These are phyloP conservation scores for Usnea hakonensis DNA, from an alignment of 495 filamentous ascomycete genomes.

Conservation along the genomic window DNA sequence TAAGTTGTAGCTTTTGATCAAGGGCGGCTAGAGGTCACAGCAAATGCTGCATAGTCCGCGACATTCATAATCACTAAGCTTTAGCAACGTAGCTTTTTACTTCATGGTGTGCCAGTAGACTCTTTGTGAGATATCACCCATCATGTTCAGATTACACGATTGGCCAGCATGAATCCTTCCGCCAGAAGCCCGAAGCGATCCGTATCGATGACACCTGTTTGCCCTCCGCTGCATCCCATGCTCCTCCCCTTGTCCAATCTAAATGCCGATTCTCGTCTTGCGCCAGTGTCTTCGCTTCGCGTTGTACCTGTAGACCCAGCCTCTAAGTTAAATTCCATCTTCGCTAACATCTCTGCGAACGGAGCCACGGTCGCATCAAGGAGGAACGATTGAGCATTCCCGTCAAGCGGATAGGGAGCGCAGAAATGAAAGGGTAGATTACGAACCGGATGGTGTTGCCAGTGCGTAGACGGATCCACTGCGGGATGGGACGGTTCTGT, in stretches of 20 bases:
- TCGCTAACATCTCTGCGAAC: not conserved
- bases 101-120: not conserved
- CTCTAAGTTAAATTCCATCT: slow-evolving; percentile 17
- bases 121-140: not conserved
- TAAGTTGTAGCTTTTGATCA: no score
- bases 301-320: slow-evolving; percentile 69
- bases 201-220: not conserved
- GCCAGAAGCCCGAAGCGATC: not conserved
- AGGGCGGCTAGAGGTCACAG: no score
- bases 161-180: not conserved
- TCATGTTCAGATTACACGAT: not conserved
- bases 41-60: not conserved
- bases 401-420: not conserved
- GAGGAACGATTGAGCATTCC: not conserved
- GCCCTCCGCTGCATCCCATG: not conserved
- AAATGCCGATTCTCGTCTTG: slow-evolving; percentile 98
- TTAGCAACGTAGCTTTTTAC: not conserved
- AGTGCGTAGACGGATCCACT: slow-evolving; percentile 98
- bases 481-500: slow-evolving; percentile 98
- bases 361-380: not conserved
- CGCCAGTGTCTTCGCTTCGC: slow-evolving; percentile 99
- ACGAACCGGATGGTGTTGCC: slow-evolving; percentile 91
- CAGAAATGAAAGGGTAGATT: not conserved
- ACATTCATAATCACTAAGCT: not conserved
- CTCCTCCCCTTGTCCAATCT: slow-evolving; percentile 32